Conservation (phyloP, 345 rosid species). For the Toxicodendron radicans region DNA sequence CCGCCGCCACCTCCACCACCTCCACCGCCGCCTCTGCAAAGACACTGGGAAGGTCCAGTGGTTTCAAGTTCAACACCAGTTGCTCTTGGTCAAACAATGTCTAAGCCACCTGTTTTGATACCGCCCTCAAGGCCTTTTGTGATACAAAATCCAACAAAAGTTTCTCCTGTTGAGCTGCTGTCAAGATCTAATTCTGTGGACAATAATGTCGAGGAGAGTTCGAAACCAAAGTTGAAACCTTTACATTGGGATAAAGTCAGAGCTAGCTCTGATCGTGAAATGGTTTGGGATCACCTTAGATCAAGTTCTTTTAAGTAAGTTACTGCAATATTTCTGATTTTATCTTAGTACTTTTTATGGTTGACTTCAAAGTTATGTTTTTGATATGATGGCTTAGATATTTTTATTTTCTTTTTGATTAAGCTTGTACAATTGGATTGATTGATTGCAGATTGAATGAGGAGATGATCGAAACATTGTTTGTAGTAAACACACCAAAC, state of each 20-base stretch:
- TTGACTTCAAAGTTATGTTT: background rate
- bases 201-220: slow-evolving; percentile 43
- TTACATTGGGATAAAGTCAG: slow-evolving; percentile 96
- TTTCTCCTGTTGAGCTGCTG: slow-evolving; percentile 49
- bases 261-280: slow-evolving; percentile 97
- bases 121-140: slow-evolving; percentile 74
- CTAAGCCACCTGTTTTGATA: slow-evolving; percentile 55
- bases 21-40: slow-evolving; percentile 31
- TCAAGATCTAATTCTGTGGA: slow-evolving; percentile 32
- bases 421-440: slow-evolving; percentile 12
- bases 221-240: slow-evolving; percentile 77
- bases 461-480: slow-evolving; percentile 86
- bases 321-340: background rate
- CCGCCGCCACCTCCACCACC: slow-evolving; percentile 43
- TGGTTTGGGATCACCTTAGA: slow-evolving; percentile 89
- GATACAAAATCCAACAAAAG: slow-evolving; percentile 36
- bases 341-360: background rate
- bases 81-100: slow-evolving; percentile 38
- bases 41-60: slow-evolving; percentile 33
- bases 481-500: slow-evolving; percentile 62
- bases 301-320: slow-evolving; percentile 82
- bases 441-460: slow-evolving; percentile 75
- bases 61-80: slow-evolving; percentile 29
- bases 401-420: background rate
- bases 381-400: background rate